Percentiles rank a stretch among this genome's conserved stretches.
Evolutionary conservation across 2,329 filamentous ascomycete species (phyloP).

Genomic region (Paecilomyces sp.): DNA sequence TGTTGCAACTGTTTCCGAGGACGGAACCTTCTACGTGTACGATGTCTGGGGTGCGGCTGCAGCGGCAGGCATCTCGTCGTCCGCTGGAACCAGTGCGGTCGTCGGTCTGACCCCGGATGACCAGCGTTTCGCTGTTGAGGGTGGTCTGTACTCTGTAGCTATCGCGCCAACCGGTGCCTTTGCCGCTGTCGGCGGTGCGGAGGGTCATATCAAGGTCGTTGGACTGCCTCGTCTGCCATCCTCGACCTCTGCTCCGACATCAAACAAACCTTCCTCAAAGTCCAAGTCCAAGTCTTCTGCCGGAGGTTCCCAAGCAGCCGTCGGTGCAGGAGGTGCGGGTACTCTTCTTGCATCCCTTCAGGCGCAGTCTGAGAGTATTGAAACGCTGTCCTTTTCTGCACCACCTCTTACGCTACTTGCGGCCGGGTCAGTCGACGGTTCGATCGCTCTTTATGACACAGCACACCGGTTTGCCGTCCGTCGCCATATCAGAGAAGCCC

Average conservation of each 20-base stretch:
- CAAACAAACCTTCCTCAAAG: conserved; percentile 38
- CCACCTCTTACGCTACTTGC: conserved; percentile 55
- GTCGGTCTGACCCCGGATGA: conserved; percentile 73
- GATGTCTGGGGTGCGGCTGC: conserved; percentile 79
- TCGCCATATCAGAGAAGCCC: conserved; percentile 71
- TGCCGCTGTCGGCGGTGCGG: conserved; percentile 79
- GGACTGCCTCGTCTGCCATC: conserved; percentile 62
- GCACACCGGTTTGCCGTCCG: conserved; percentile 81
- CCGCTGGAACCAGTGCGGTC: conserved; percentile 55
- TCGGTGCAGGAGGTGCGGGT: conserved; percentile 45
- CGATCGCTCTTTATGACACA: conserved; percentile 79
- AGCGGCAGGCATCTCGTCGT: conserved; percentile 52
- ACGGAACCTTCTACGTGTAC: conserved; percentile 83
- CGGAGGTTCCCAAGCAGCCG: conserved; percentile 23
- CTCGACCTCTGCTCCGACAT: conserved; percentile 28
- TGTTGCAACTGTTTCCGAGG: conserved; percentile 82
- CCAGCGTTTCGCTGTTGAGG: conserved; percentile 85
- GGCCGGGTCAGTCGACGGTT: conserved; percentile 57
- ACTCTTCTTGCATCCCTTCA: conserved; percentile 77
- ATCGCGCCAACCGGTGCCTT: conserved; percentile 73
- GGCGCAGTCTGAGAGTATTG: conserved; percentile 70
- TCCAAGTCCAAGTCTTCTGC: conserved; percentile 45
- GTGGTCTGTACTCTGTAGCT: conserved; percentile 82
- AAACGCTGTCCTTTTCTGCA: conserved; percentile 62
- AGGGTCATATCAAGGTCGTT: conserved; percentile 76